phyloP scores from a whole-genome alignment of 306 rosid genomes.

The Cicer judaicum region DNA sequence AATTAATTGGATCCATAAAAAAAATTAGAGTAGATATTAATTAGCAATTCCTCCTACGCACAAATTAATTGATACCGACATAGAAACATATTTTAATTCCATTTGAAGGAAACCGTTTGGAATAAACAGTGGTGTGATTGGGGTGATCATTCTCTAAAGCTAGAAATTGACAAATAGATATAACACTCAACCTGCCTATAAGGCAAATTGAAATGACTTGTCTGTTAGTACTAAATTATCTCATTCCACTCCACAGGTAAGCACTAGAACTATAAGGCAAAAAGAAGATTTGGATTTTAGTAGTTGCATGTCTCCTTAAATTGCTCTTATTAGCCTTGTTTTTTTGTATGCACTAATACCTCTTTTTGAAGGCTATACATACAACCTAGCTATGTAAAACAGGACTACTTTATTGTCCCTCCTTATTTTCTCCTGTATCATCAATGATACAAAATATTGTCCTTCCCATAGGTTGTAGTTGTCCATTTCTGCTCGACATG shows the following conservation, averaged over 20 bases:
- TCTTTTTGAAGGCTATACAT: constrained; percentile 38
- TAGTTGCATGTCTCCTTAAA: constrained; percentile 56
- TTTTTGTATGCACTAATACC: constrained; percentile 44
- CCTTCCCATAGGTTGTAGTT: constrained; percentile 43
- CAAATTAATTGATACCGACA: not conserved
- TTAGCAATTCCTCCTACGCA: not conserved
- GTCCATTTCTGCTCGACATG: constrained; percentile 65
- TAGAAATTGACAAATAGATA: constrained; percentile 58
- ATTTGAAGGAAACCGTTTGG: constrained; percentile 32
- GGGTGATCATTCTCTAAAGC: constrained; percentile 48
- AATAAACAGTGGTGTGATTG: constrained; percentile 39
- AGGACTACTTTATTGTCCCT: constrained; percentile 49
- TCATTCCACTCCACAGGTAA: constrained; percentile 54
- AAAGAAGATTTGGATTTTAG: constrained; percentile 60
- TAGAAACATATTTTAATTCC: not conserved
- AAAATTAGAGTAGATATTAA: too few relatives aligned
- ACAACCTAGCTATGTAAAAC: constrained; percentile 4
- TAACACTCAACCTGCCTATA: constrained; percentile 38
- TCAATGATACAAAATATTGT: constrained; percentile 46
- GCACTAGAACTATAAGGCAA: constrained; percentile 45
- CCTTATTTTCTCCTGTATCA: constrained; percentile 42
- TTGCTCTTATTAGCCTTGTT: constrained; percentile 59
- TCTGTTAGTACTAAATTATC: constrained; percentile 40
- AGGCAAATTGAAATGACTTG: constrained; percentile 48
- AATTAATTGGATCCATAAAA: too few relatives aligned